These are phyloP conservation scores for Rhizophora apiculata DNA, from an alignment of 345 rosid species.

Conservation along the genomic window DNA sequence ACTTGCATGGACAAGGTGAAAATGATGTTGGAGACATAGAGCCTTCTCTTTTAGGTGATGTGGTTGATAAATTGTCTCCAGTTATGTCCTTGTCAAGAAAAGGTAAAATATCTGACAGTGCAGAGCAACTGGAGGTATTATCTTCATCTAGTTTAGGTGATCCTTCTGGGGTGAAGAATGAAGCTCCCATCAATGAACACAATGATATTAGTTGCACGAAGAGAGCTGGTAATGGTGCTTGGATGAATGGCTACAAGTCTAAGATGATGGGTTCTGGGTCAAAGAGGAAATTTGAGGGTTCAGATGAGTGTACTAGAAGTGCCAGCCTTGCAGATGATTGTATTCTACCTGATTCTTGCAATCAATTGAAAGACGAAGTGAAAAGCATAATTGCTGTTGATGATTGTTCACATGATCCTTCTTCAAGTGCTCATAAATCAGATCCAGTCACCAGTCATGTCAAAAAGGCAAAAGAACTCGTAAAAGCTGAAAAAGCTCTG, in stretches of 20 bases:
- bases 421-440: conserved; percentile 30
- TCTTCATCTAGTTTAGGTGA: conserved; percentile 28
- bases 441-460: conserved; percentile 28
- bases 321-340: conserved; percentile 27
- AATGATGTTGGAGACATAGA: conserved; percentile 47
- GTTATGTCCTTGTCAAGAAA: conserved; percentile 42
- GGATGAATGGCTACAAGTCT: conserved; percentile 40
- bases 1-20: conserved; percentile 34
- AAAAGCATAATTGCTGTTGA: conserved; percentile 30
- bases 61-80: conserved; percentile 32
- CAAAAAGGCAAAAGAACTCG: conserved; percentile 33
- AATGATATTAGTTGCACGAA: conserved; percentile 27
- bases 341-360: conserved; percentile 26
- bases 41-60: conserved; percentile 36
- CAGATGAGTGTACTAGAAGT: conserved; percentile 31
- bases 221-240: conserved; percentile 31
- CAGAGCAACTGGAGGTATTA: conserved; percentile 32
- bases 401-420: conserved; percentile 24
- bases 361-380: conserved; percentile 38
- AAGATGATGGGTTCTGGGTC: conserved; percentile 32
- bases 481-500: conserved; percentile 29
- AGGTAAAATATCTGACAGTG: conserved; percentile 32
- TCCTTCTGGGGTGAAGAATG: conserved; percentile 31
- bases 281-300: conserved; percentile 36
- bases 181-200: conserved; percentile 36